Evolutionary conservation across 495 filamentous ascomycete species (phyloP).

Genomic region (Evernia prunastri): DNA sequence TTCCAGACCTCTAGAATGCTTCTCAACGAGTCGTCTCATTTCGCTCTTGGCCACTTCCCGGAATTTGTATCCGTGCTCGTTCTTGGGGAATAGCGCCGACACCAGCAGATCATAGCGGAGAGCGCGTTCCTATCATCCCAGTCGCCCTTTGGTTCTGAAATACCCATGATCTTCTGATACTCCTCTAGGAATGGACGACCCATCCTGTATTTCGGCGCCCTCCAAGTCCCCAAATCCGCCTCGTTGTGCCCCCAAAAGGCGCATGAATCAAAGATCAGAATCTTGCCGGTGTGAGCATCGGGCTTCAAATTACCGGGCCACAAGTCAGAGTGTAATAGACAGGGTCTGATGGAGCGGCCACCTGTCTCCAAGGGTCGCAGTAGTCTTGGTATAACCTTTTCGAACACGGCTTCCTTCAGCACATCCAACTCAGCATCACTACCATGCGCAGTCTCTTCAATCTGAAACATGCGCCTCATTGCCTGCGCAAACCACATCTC

Average conservation of each 20-base stretch:
- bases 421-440: slow-evolving; percentile 18
- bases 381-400: slow-evolving; percentile 31
- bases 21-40: neutral
- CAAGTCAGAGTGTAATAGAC: slow-evolving; percentile 43
- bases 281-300: slow-evolving; percentile 30
- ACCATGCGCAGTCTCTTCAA: slow-evolving; percentile 27
- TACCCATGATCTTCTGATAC: slow-evolving; percentile 16
- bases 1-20: neutral
- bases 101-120: neutral
- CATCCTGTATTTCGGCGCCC: slow-evolving; percentile 20
- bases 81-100: neutral
- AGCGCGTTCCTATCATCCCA: slow-evolving; percentile 25
- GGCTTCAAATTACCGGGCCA: slow-evolving; percentile 43
- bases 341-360: slow-evolving; percentile 33
- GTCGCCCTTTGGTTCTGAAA: slow-evolving; percentile 15
- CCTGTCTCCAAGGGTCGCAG: slow-evolving; percentile 28
- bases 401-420: slow-evolving; percentile 19
- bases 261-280: slow-evolving; percentile 43
- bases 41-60: neutral
- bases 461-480: slow-evolving; percentile 21
- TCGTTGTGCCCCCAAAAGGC: slow-evolving; percentile 48
- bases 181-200: slow-evolving; percentile 17
- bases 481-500: slow-evolving; percentile 33
- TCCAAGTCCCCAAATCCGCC: slow-evolving; percentile 23
- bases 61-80: neutral